Conservation (phyloP, 768 basidiomycete species). For the Pleurotus cornucopiae region DNA sequence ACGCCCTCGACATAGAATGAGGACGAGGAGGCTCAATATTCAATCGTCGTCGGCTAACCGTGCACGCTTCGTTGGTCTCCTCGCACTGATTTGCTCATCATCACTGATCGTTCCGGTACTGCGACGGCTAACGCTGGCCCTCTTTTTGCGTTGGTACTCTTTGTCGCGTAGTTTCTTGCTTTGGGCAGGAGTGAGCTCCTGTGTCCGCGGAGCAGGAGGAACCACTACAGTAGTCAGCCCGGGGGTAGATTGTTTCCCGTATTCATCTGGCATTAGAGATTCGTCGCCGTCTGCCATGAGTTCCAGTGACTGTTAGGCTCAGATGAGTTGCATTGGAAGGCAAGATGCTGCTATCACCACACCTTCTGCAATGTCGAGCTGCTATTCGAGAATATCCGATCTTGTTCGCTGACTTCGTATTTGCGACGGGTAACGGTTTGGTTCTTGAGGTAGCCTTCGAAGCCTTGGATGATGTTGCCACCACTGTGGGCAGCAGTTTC, state of each 20-base stretch:
- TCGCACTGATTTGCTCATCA: conserved; percentile 56
- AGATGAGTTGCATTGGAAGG: conserved; percentile 1
- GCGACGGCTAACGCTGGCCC: conserved; percentile 58
- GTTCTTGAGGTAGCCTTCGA: conserved; percentile 83
- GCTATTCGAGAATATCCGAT: conserved; percentile 80
- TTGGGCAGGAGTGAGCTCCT: conserved; percentile 67
- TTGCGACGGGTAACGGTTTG: conserved; percentile 58
- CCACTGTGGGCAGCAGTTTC: conserved; percentile 76
- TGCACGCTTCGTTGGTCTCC: conserved; percentile 67
- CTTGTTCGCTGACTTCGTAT: conserved; percentile 72
- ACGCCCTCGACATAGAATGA: conserved; percentile 27
- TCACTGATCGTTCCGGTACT: conserved; percentile 70
- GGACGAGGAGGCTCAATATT: conserved; percentile 10
- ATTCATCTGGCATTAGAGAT: conserved; percentile 51
- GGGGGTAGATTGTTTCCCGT: conserved; percentile 60
- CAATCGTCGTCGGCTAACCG: conserved; percentile 65
- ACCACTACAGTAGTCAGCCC: conserved; percentile 76
- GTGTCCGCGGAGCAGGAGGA: conserved; percentile 59
- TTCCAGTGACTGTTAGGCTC: conserved; percentile 59
- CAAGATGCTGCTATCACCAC: background rate
- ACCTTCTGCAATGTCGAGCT: conserved; percentile 77
- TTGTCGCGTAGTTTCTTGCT: conserved; percentile 76
- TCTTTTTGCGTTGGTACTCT: conserved; percentile 77
- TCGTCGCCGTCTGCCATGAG: conserved; percentile 71
- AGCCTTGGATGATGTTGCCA: conserved; percentile 85